Conservation (phyloP, 305 asterid genomes). For the Rubia tinctorum region DNA sequence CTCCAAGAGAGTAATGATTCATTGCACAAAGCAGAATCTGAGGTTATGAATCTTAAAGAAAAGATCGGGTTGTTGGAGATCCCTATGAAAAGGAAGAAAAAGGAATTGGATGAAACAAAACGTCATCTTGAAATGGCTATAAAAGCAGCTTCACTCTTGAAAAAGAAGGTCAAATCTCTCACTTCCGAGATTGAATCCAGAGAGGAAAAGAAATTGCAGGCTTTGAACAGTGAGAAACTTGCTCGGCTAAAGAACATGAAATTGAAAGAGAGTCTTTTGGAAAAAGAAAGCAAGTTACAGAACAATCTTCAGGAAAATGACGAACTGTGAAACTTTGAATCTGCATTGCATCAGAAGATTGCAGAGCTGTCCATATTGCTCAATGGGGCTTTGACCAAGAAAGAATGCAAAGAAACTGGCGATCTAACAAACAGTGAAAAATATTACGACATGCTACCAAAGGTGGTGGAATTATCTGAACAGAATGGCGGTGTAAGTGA, state of each 20-base stretch:
- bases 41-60: slow-evolving; percentile 75
- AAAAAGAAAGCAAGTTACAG: slow-evolving; percentile 66
- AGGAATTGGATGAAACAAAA: slow-evolving; percentile 72
- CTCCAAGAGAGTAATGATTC: slow-evolving; percentile 76
- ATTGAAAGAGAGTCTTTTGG: slow-evolving; percentile 83
- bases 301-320: slow-evolving; percentile 60
- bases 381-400: slow-evolving; percentile 59
- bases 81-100: slow-evolving; percentile 58
- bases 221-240: slow-evolving; percentile 71
- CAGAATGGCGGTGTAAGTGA: too few species aligned
- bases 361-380: slow-evolving; percentile 63
- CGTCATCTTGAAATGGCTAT: slow-evolving; percentile 46
- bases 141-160: slow-evolving; percentile 64
- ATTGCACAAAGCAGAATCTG: slow-evolving; percentile 69
- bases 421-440: slow-evolving; percentile 80
- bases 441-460: slow-evolving; percentile 86
- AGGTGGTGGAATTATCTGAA: too few species aligned
- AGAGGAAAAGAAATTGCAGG: slow-evolving; percentile 66
- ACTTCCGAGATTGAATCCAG: slow-evolving; percentile 60
- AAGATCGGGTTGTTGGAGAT: slow-evolving; percentile 73
- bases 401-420: slow-evolving; percentile 51
- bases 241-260: too few species aligned
- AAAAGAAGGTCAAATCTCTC: slow-evolving; percentile 59
- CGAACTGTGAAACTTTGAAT: slow-evolving; percentile 55
- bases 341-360: slow-evolving; percentile 42